phyloP scores from a whole-genome alignment of 805 yeast species.

The Torulaspora gathmanii region DNA sequence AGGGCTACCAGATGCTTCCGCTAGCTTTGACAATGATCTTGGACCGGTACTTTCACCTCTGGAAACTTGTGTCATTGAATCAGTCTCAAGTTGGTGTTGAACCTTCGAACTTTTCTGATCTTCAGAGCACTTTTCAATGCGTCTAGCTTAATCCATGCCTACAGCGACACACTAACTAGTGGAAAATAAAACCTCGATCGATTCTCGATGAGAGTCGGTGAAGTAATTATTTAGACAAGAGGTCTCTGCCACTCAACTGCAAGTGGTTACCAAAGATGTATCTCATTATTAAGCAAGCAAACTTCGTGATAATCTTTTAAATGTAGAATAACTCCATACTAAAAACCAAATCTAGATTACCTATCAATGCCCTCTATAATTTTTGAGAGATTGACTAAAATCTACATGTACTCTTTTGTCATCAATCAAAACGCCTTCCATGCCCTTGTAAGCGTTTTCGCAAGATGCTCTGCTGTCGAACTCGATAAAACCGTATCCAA shows the following conservation, averaged over 20 bases:
- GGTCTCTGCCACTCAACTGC: too few species aligned
- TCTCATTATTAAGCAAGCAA: background rate
- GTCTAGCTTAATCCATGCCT: too few species aligned
- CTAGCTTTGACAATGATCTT: background rate
- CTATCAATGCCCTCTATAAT: background rate
- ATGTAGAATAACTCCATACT: background rate
- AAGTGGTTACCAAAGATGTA: too few species aligned
- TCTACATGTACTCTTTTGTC: slow-evolving; percentile 62
- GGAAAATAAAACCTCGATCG: too few species aligned
- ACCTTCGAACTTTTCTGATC: background rate
- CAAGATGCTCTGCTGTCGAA: slow-evolving; percentile 45
- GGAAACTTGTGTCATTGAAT: background rate
- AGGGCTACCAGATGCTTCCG: background rate
- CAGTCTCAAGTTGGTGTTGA: background rate
- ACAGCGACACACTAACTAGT: too few species aligned
- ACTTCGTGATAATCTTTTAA: too few species aligned
- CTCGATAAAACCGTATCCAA: slow-evolving; percentile 63
- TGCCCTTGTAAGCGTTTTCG: slow-evolving; percentile 57
- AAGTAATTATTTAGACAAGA: too few species aligned
- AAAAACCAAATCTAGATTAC: background rate
- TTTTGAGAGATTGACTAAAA: slow-evolving; percentile 53
- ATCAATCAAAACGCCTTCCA: slow-evolving; percentile 60
- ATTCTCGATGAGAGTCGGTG: too few species aligned
- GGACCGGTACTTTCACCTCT: background rate
- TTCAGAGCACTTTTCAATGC: too few species aligned